Evolutionary conservation across 73 alveolate genomes (phyloP).

Genomic region (Paramecium bursaria): DNA sequence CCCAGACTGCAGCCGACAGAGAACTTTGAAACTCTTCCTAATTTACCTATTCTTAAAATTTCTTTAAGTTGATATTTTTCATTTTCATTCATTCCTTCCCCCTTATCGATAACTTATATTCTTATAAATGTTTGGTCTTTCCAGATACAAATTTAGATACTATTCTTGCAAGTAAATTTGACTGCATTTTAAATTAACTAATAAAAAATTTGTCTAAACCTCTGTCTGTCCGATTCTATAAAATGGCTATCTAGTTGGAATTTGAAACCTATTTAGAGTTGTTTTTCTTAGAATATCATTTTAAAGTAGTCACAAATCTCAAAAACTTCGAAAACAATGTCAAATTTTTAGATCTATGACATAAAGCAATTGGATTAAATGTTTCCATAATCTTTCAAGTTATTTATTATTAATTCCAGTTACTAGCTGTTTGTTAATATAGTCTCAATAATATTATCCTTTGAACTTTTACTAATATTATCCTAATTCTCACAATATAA

Average conservation of each 20-base stretch:
- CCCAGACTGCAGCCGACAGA: constrained; percentile 28
- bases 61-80: neutral
- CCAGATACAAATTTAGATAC: neutral
- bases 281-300: neutral
- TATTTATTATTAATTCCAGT: neutral
- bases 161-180: constrained; percentile 11
- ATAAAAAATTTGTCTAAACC: neutral
- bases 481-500: neutral
- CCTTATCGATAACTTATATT: constrained; percentile 15
- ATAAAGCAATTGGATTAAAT: neutral
- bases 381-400: constrained; percentile 37
- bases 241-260: too few species aligned
- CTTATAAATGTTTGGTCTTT: neutral
- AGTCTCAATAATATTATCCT: neutral
- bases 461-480: neutral
- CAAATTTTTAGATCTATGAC: neutral
- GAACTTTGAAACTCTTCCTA: constrained; percentile 18
- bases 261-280: neutral
- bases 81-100: constrained; percentile 31
- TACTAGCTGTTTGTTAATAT: constrained; percentile 2
- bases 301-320: neutral
- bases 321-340: neutral
- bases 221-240: too few species aligned
- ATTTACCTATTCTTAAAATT: neutral
- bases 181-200: constrained; percentile 32